phyloP scores from a whole-genome alignment of 148 eudicot genomes.

The Rhododendron griersonianum region DNA sequence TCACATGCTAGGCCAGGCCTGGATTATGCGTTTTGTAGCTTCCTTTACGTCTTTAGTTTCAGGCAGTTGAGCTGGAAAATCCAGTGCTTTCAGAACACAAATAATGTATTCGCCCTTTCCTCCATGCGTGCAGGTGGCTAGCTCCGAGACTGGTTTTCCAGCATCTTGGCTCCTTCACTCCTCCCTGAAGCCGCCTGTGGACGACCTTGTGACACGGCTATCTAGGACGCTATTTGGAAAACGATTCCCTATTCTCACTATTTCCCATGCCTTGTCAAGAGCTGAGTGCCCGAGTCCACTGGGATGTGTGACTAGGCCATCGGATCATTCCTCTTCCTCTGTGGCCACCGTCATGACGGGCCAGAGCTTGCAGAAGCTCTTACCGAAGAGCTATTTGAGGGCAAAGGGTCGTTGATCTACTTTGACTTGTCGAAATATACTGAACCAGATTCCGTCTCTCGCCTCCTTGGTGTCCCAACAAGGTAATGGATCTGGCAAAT shows the following conservation, averaged over 20 bases:
- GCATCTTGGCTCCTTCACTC: too few relatives aligned
- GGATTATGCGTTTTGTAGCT: neutral
- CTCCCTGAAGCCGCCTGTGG: too few relatives aligned
- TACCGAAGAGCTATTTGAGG: neutral
- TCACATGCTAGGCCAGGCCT: neutral
- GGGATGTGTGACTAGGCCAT: neutral
- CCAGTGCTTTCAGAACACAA: too few relatives aligned
- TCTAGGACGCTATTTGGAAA: too few relatives aligned
- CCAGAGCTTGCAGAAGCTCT: neutral
- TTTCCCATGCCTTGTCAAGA: too few relatives aligned
- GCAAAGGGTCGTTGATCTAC: neutral
- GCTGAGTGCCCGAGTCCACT: neutral
- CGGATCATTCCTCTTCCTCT: neutral
- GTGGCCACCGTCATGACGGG: neutral
- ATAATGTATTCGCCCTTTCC: too few relatives aligned
- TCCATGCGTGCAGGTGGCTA: too few relatives aligned
- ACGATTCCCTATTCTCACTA: too few relatives aligned
- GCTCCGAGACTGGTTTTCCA: too few relatives aligned
- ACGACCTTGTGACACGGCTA: too few relatives aligned
- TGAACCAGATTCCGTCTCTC: neutral
- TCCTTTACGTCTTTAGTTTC: too few relatives aligned
- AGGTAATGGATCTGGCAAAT: neutral
- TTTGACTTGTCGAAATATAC: neutral
- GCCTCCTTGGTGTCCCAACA: neutral
- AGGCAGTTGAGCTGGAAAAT: too few relatives aligned